Base-by-base conservation (phyloP, 345 rosid genomes). In the Theobroma cacao region DNA sequence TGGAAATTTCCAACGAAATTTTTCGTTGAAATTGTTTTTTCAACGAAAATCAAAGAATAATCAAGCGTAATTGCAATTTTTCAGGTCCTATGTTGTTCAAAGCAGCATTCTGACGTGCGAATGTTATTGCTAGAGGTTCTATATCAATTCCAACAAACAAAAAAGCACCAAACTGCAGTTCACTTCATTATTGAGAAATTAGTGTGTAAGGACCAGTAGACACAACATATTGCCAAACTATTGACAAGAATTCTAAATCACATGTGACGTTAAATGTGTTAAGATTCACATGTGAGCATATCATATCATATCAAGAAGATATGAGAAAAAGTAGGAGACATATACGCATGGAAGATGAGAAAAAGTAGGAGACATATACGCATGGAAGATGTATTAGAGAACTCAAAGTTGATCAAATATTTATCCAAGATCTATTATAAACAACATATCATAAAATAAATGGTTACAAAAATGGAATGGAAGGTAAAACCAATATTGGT, bases 91-190 rank as follows among this genome's bases (percentile, higher is more conserved):
- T 85, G 75, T 81, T 82, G 90, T 93, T 93, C 56, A 91, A 79
- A 75, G 84, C 79, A 75, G 93, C 94, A 80, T 95, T 95, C 38
- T 87, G 88, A 53, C 53, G 77, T 15, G 98, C 91, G 4, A 93
- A 88, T 61, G 80, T 74, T 48, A 93, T 85, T 64, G 97, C 91
- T 48, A 79, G 84, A 28, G 91, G 93, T 77, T 91, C 98, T 59
- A 94, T 78, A 81, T 92, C 98, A 59, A 91, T 41, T 71, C 97
- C 98, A 70, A 82, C 89, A 31, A 95, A 86, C 34, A 74, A 77
- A 60, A 88, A 87, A 78, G 95, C 94, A 73, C 97, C 98, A 65
- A 91, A 90, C 98, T 93, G 87, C 58, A 76, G 74, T 43, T 26
- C 15, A 7, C 7, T 18, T 24, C 8, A 64, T 76, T 31, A 28